These are phyloP conservation scores for Dioscorea alata DNA, from an alignment of 106 monocot genomes.

Conservation along the genomic window DNA sequence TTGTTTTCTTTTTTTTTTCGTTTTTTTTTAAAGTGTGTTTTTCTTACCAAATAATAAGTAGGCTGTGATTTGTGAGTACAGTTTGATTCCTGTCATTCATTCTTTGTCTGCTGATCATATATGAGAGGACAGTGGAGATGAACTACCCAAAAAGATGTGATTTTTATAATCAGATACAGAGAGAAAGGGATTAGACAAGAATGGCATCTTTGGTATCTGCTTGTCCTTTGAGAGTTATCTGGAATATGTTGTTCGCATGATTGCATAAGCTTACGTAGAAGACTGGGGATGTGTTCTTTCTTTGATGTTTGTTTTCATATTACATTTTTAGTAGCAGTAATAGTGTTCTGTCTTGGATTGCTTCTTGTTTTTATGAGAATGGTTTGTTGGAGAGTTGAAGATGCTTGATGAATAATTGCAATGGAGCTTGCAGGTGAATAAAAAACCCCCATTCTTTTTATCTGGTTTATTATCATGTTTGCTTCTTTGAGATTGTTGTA, in stretches of 20 bases:
- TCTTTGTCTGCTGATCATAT: slow-evolving; percentile 9
- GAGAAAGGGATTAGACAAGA: slow-evolving; percentile 16
- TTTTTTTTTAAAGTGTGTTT: too few relatives aligned
- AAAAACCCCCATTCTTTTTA: neutral
- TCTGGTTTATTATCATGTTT: neutral
- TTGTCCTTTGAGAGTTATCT: slow-evolving; percentile 32
- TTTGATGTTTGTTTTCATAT: slow-evolving; percentile 7
- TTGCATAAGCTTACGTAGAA: slow-evolving; percentile 29
- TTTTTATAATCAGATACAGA: slow-evolving; percentile 3
- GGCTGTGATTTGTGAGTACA: neutral
- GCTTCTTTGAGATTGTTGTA: neutral
- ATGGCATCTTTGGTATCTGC: slow-evolving; percentile 31
- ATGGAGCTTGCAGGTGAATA: slow-evolving; percentile 25
- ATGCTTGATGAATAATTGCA: slow-evolving; percentile 19
- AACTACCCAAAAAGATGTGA: slow-evolving; percentile 1
- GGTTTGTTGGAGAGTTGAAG: slow-evolving; percentile 18
- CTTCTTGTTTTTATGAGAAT: slow-evolving; percentile 11
- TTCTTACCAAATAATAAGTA: too few relatives aligned
- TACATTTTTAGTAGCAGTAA: slow-evolving; percentile 9
- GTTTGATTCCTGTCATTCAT: slow-evolving; percentile 5
- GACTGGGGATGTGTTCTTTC: slow-evolving; percentile 26
- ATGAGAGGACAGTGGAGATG: slow-evolving; percentile 1
- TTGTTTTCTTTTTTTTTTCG: too few relatives aligned
- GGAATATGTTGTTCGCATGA: slow-evolving; percentile 49
- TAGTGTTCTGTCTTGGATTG: neutral